Percentiles rank a stretch among this genome's conserved stretches.
Conservation (phyloP, 371 early-diverging fungal species). For the Sanchytrium tribonematis region DNA sequence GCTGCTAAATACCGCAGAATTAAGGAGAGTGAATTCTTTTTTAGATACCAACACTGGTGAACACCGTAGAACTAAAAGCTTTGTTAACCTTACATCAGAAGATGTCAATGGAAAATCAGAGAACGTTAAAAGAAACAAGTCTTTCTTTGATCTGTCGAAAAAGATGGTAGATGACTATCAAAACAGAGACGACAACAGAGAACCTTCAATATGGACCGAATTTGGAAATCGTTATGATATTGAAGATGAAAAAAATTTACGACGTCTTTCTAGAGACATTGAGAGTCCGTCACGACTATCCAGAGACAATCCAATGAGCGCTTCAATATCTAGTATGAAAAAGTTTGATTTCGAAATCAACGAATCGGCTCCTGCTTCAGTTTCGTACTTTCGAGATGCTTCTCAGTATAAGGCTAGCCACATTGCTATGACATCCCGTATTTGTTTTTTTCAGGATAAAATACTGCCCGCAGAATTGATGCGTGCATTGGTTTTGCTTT, state of each 20-base stretch:
- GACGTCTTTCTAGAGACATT: no score
- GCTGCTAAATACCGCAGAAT: constrained; percentile 13
- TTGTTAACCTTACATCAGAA: not conserved
- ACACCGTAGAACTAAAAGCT: not conserved
- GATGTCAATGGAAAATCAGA: not conserved
- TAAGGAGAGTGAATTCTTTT: not conserved
- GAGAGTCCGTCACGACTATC: no score
- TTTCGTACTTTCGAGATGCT: not conserved
- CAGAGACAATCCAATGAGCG: no score
- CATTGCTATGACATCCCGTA: constrained; percentile 43
- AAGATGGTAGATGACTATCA: not conserved
- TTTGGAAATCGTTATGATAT: not conserved
- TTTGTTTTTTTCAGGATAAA: constrained; percentile 54
- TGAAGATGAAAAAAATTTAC: not conserved
- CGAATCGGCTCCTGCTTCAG: not conserved
- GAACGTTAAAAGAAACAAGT: not conserved
- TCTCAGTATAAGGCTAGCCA: not conserved
- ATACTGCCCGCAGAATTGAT: constrained; percentile 40
- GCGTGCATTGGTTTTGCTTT: constrained; percentile 73
- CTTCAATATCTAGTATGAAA: no score
- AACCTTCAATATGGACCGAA: not conserved
- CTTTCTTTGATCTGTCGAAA: not conserved
- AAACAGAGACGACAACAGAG: not conserved
- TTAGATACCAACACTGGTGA: not conserved
- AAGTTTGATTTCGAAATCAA: not conserved